These are phyloP conservation scores for Microglena sp. DNA, from an alignment of 139 green algal genomes.

Conservation along the genomic window DNA sequence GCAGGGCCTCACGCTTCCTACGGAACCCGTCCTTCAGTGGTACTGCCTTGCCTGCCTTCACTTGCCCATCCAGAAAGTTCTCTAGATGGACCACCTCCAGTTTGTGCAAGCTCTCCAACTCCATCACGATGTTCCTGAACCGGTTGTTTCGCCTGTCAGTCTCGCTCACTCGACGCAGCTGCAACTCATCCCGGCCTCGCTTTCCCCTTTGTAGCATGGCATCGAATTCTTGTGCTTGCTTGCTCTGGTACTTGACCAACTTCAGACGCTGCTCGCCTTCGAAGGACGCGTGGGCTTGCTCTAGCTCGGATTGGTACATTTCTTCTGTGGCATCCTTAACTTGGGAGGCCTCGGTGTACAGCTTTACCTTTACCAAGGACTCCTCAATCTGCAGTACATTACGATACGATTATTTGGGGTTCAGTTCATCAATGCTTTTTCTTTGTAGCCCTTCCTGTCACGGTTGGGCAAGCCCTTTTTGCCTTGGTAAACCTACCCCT, in stretches of 20 bases:
- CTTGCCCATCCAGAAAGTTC: conserved; percentile 45
- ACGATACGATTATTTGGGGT: too few relatives aligned
- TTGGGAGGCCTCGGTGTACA: conserved; percentile 27
- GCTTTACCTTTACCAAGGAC: conserved; percentile 23
- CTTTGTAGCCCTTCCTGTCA: too few relatives aligned
- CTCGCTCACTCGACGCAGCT: conserved; percentile 29
- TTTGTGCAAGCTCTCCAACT: conserved; percentile 41
- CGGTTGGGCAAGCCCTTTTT: too few relatives aligned
- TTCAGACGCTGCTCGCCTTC: conserved; percentile 21
- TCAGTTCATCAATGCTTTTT: too few relatives aligned
- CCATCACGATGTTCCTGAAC: conserved; percentile 21
- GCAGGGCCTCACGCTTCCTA: conserved; percentile 26
- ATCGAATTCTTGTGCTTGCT: conserved; percentile 42
- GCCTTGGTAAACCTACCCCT: too few relatives aligned
- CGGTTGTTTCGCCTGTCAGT: conserved; percentile 27
- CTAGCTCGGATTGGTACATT: conserved; percentile 24
- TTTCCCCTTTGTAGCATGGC: conserved; percentile 26
- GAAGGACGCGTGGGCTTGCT: not conserved
- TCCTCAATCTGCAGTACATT: conserved; percentile 14
- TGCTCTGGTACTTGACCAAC: conserved; percentile 25
- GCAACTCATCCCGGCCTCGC: conserved; percentile 29
- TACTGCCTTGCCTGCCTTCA: conserved; percentile 36
- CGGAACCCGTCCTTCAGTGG: conserved; percentile 27
- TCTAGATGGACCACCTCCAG: conserved; percentile 40
- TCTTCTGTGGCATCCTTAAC: conserved; percentile 33